A percentile compares a stretch with the other conserved stretches of the same genome.
phyloP scores from a whole-genome alignment of 306 rosid species.

The Sesbania bispinosa region DNA sequence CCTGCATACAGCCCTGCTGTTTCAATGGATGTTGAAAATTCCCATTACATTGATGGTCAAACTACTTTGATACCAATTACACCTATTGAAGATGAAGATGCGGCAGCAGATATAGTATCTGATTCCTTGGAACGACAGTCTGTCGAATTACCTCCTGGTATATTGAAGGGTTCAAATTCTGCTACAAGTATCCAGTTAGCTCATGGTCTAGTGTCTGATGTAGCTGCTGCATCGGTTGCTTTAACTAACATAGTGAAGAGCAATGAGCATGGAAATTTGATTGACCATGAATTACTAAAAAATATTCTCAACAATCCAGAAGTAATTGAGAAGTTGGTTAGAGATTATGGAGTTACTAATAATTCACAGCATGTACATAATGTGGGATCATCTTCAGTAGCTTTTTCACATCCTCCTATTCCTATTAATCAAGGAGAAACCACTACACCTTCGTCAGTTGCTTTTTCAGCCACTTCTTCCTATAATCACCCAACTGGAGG shows the following conservation, averaged over 20 bases:
- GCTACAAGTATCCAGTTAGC: conserved; percentile 26
- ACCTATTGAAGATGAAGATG: conserved; percentile 84
- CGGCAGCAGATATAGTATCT: conserved; percentile 28
- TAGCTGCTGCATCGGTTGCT: conserved; percentile 67
- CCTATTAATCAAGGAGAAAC: conserved; percentile 36
- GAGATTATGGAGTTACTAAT: conserved; percentile 43
- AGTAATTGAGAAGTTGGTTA: conserved; percentile 73
- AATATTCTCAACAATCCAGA: conserved; percentile 74
- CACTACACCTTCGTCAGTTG: conserved; percentile 24
- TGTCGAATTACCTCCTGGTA: conserved; percentile 30
- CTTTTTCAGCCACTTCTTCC: too few species aligned
- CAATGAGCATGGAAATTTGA: conserved; percentile 64
- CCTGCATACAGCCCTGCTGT: conserved; percentile 51
- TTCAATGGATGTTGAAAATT: conserved; percentile 43
- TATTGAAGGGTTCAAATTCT: conserved; percentile 24
- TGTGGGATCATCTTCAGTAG: conserved; percentile 40
- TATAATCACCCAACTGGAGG: conserved; percentile 39
- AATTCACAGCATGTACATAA: conserved; percentile 34
- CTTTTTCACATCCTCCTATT: conserved; percentile 39
- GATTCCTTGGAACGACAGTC: conserved; percentile 35
- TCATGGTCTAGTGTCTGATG: conserved; percentile 44
- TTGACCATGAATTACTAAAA: conserved; percentile 67
- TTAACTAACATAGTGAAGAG: conserved; percentile 52
- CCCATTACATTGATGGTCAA: conserved; percentile 30
- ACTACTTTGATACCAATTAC: conserved; percentile 70